These are phyloP conservation scores for Thelonectria olida DNA, from an alignment of 2,329 filamentous ascomycete genomes.

Conservation along the genomic window DNA sequence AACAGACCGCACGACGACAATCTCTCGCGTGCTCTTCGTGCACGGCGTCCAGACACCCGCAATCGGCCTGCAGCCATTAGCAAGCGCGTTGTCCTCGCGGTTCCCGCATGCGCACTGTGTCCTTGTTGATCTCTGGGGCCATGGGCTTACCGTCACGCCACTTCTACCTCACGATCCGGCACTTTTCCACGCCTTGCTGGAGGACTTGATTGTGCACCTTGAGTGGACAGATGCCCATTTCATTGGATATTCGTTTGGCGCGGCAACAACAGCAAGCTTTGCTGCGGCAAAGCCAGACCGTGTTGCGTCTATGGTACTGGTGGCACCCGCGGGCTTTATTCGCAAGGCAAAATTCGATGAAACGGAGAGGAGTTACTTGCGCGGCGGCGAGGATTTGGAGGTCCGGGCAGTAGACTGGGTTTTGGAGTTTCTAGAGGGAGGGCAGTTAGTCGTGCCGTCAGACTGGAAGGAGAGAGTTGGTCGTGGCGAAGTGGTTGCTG, in stretches of 20 bases:
- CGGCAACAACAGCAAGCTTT: conserved; percentile 50
- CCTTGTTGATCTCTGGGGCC: conserved; percentile 62
- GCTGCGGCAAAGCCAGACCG: conserved; percentile 37
- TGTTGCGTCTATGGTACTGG: conserved; percentile 48
- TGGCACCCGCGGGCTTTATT: conserved; percentile 60
- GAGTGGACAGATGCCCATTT: conserved; percentile 55
- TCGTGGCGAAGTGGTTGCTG: conserved; percentile 55
- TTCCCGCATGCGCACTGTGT: conserved; percentile 52
- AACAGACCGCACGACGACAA: neutral
- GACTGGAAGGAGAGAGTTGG: conserved; percentile 56
- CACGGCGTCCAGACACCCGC: conserved; percentile 63
- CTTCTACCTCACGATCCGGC: conserved; percentile 48
- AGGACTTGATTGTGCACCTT: conserved; percentile 50
- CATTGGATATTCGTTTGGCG: conserved; percentile 61
- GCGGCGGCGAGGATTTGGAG: conserved; percentile 41
- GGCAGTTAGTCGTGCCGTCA: conserved; percentile 48
- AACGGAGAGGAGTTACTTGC: conserved; percentile 34
- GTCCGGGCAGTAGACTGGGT: conserved; percentile 46
- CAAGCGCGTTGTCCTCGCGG: conserved; percentile 42
- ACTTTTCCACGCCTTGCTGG: conserved; percentile 55
- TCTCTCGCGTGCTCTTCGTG: conserved; percentile 52
- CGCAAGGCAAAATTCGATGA: conserved; percentile 36
- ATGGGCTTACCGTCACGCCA: conserved; percentile 61
- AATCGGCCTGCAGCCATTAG: conserved; percentile 56
- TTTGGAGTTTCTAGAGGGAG: conserved; percentile 53